Evolutionary conservation across 345 rosid genomes (phyloP).

Genomic region (Melastoma malabathricum): DNA sequence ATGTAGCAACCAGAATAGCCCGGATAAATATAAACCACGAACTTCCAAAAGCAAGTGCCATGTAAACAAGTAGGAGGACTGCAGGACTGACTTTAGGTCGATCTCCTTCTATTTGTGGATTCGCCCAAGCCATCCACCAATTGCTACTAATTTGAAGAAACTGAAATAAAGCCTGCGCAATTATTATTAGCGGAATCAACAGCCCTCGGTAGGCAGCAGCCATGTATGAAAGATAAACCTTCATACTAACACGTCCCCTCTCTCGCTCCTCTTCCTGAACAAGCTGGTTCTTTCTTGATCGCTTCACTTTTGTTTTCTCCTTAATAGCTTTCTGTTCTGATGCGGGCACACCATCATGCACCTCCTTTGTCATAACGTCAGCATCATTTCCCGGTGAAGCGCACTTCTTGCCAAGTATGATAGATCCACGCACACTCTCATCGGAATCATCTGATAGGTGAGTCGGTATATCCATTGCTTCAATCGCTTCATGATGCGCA

Average conservation of each 20-base stretch:
- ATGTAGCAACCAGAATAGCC: slow-evolving; percentile 96
- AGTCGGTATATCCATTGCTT: slow-evolving; percentile 83
- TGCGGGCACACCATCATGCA: slow-evolving; percentile 63
- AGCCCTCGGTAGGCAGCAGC: slow-evolving; percentile 91
- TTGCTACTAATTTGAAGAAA: slow-evolving; percentile 97
- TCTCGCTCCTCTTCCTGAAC: slow-evolving; percentile 99
- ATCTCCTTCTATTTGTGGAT: slow-evolving; percentile 95
- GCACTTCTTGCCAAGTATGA: slow-evolving; percentile 32
- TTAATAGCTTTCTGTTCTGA: slow-evolving; percentile 70
- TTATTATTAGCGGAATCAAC: slow-evolving; percentile 75
- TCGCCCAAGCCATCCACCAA: slow-evolving; percentile 99
- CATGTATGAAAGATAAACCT: slow-evolving; percentile 93
- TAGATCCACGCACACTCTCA: slow-evolving; percentile 33
- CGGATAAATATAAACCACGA: slow-evolving; percentile 87
- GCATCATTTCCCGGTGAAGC: slow-evolving; percentile 40
- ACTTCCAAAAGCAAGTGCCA: slow-evolving; percentile 98
- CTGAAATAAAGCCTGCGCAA: slow-evolving; percentile 80
- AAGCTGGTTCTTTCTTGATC: slow-evolving; percentile 82
- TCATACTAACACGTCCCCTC: slow-evolving; percentile 93
- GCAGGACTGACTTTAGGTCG: slow-evolving; percentile 69
- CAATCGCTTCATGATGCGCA: slow-evolving; percentile 98
- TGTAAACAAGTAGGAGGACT: slow-evolving; percentile 75
- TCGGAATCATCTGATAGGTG: slow-evolving; percentile 89
- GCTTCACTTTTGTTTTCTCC: slow-evolving; percentile 84
- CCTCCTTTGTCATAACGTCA: slow-evolving; percentile 72